Evolutionary conservation across 2,329 filamentous ascomycete species (phyloP).

Genomic region (Beauveria sp.): DNA sequence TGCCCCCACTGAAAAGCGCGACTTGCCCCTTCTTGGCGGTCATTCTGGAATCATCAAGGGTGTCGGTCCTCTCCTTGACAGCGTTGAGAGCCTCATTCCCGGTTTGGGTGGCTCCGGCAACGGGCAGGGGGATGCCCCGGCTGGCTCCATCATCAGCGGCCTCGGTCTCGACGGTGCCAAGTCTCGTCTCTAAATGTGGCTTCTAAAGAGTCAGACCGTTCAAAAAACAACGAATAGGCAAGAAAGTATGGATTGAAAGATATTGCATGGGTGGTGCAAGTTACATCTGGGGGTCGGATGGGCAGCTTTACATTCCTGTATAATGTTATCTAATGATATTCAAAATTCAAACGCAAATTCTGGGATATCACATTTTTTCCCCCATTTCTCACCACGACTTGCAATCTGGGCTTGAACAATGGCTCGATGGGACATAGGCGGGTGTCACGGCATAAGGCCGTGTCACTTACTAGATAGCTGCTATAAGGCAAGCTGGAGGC

Average conservation of each 20-base stretch:
- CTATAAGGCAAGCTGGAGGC: too few relatives aligned
- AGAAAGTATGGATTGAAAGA: neutral
- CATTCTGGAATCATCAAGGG: conserved; percentile 1
- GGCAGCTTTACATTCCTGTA: neutral
- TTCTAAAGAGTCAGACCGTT: too few relatives aligned
- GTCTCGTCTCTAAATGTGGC: neutral
- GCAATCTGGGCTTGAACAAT: too few relatives aligned
- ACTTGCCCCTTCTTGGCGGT: conserved; percentile 5
- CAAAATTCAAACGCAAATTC: neutral
- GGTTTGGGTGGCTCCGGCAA: neutral
- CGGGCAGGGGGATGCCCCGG: neutral
- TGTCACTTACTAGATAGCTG: too few relatives aligned
- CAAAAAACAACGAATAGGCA: too few relatives aligned
- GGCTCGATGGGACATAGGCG: too few relatives aligned
- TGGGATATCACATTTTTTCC: too few relatives aligned
- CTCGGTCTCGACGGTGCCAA: neutral
- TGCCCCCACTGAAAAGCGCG: conserved; percentile 5
- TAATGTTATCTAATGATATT: neutral
- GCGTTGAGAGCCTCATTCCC: conserved; percentile 3
- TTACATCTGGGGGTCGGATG: neutral
- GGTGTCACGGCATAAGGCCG: too few relatives aligned
- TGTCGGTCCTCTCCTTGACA: neutral
- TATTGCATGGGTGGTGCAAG: too few relatives aligned
- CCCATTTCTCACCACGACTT: too few relatives aligned
- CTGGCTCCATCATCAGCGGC: neutral